Evolutionary conservation across 2,329 filamentous ascomycete genomes (phyloP), one percentile per base, ranked within the genome.

Genomic region (Plenodomus tracheiphilus): DNA sequence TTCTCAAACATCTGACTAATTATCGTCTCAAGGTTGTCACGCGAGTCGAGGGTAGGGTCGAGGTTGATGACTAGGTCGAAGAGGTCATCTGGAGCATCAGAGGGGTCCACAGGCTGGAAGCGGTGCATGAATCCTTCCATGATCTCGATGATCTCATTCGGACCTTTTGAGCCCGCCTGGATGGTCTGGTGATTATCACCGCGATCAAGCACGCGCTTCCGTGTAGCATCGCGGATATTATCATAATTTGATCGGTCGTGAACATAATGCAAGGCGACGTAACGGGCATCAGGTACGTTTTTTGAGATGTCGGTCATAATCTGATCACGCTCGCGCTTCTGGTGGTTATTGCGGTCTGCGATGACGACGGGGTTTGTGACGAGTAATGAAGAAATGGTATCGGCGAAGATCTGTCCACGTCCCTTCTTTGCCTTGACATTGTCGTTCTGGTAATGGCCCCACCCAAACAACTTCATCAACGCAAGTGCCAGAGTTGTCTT

Each of bases 131-230:
- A 99, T 2, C 91, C 90, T 61, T 97, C 89, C 94, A 99, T 97
- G 61, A 99, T 96, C 4, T 84, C 83, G 39, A 94, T 79, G 46
- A 94, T 89, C 70, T 96, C 93, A 16, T 80, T 75, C 39, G 79
- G 74, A 38, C 87, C 83, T 47, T 89, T 87, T 39, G 84, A 87
- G n/a, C 77, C 79, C 10, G 93, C 92, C 65, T 94, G 91, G 51
- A 99, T 97, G 0, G 94, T 99, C 74, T 99, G 94, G 71, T 99
- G 94, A 65, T 97, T 97, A 71, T 99, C 91, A 13, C 94, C 94
- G 18, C 94, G 87, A 5, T 84, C 81, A 17, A 97, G 76, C 1
- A 99, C 90, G 41, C 94, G 86, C 54, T 86, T 81, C 48, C 84
- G 86, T 1, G 91, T 96, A 20, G 93, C 79, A 47, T 83, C 77